Evolutionary conservation across 179 eudicot genomes (phyloP), one percentile per base, ranked within the genome.

Genomic region (Sideroxylon spinosum): DNA sequence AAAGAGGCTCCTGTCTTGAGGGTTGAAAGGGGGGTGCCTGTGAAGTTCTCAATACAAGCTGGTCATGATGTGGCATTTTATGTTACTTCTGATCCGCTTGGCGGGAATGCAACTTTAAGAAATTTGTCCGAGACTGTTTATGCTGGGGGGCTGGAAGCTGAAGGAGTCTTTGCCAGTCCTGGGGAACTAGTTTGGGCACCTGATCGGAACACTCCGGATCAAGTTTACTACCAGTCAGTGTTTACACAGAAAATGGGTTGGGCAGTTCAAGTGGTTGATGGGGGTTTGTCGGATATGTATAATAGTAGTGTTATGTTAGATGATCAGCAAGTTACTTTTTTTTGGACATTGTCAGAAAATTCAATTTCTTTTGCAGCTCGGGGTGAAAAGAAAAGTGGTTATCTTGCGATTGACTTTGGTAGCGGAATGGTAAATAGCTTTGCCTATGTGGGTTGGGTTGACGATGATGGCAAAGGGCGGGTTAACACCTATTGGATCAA

Each of bases 181-280:
- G 85, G 77, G 78, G 98, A 91, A 63, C 76, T 95, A 80, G 75
- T 49, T 50, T 95, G 98, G 98, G 85, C 93, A 32, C 97, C 98
- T 17, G 88, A 93, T 71, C 85, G 98, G 74, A 95, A 95, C 81
- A 95, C 98, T 25, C 98, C 98, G 0, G 97, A 93, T 82, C 90
- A 86, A 49, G 90, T 95, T 29, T 95, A 85, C 74, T 95, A 93
- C 81, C 98, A 95, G 57, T 93, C 97, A 64, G 85, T 86, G 29
- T 95, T 79, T 76, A 85, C 86, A 23, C 93, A 84, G 75, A 95
- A 95, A 76, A 93, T 95, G 98, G 98, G 98, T 50, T 95, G 98
- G 98, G 93, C 89, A 85, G 91, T 95, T 81, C 93, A 89, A 84
- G 98, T 95, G 65, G 98, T 95, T 64, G 98, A 95, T 82, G 98